These are phyloP conservation scores for Botryotinia convoluta DNA, from an alignment of 2,329 filamentous ascomycete genomes.

Conservation along the genomic window DNA sequence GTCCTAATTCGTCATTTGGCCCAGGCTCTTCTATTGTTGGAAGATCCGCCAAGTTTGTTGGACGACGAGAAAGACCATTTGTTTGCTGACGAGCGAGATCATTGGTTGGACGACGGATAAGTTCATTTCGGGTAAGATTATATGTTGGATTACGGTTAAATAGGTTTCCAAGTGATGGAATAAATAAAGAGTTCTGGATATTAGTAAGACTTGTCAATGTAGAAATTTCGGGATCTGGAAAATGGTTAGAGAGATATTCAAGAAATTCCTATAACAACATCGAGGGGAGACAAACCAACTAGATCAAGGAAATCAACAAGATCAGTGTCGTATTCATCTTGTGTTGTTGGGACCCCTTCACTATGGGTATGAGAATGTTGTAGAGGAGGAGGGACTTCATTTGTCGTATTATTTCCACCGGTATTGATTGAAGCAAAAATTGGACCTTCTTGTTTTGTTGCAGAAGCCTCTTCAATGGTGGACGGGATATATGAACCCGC, in stretches of 20 bases:
- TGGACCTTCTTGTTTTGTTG: slow-evolving; percentile 3
- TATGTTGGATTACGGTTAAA: slow-evolving; percentile 80
- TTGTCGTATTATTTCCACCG: background rate
- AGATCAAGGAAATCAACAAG: slow-evolving; percentile 68
- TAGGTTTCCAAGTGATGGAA: slow-evolving; percentile 74
- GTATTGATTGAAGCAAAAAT: slow-evolving; percentile 1
- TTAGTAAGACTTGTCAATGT: slow-evolving; percentile 83
- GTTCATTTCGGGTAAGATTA: slow-evolving; percentile 50
- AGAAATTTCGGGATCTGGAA: slow-evolving; percentile 51
- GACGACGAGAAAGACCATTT: slow-evolving; percentile 3
- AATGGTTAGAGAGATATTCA: slow-evolving; percentile 20
- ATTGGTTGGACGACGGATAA: slow-evolving; percentile 41
- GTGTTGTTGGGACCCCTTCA: background rate
- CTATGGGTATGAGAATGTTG: slow-evolving; percentile 4
- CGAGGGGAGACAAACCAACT: slow-evolving; percentile 49
- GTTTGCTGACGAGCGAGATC: slow-evolving; percentile 8
- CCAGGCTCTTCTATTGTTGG: slow-evolving; percentile 19
- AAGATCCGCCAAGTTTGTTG: slow-evolving; percentile 16
- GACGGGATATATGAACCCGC: slow-evolving; percentile 17
- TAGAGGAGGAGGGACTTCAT: background rate
- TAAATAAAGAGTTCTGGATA: slow-evolving; percentile 84
- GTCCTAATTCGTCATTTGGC: slow-evolving; percentile 19
- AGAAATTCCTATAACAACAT: background rate
- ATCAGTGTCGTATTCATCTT: slow-evolving; percentile 53
- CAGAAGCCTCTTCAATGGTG: slow-evolving; percentile 15